These are phyloP conservation scores for Fusarium foetens DNA, from an alignment of 2,329 filamentous ascomycete genomes.

Conservation along the genomic window DNA sequence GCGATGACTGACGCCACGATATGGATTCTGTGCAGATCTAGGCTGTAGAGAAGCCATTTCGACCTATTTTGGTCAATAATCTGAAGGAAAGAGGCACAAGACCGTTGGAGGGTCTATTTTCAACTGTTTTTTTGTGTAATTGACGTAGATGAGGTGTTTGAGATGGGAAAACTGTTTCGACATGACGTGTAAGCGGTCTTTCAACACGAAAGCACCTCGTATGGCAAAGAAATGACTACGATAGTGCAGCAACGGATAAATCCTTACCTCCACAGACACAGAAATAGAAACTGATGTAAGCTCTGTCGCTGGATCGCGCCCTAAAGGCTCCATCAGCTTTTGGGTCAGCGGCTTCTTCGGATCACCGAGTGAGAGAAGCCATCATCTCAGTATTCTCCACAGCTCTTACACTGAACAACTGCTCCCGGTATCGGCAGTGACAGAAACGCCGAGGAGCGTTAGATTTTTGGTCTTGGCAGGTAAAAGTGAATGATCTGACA, in stretches of 20 bases:
- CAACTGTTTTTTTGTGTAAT: background rate
- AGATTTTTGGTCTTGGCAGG: background rate
- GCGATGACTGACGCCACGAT: constrained; percentile 21
- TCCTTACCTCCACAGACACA: background rate
- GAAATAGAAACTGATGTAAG: background rate
- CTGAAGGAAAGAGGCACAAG: background rate
- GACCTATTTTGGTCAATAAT: background rate
- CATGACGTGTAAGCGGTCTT: background rate
- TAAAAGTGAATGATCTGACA: background rate
- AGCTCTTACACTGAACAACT: background rate
- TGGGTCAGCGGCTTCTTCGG: background rate
- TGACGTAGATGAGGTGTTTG: constrained; percentile 13
- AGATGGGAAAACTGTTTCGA: background rate
- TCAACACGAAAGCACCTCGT: background rate
- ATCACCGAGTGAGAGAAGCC: background rate
- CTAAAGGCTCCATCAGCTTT: background rate
- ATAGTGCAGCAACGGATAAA: background rate
- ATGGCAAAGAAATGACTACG: background rate
- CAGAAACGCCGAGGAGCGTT: background rate
- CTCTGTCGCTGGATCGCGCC: background rate
- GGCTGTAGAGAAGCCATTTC: background rate
- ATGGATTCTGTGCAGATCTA: background rate
- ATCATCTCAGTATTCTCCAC: background rate
- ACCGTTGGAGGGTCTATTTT: background rate
- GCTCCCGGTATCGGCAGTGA: background rate